Percentiles rank a stretch among this genome's conserved stretches.
Conservation (phyloP, 2,329 filamentous ascomycete genomes). For the Epichloe gansuensis region DNA sequence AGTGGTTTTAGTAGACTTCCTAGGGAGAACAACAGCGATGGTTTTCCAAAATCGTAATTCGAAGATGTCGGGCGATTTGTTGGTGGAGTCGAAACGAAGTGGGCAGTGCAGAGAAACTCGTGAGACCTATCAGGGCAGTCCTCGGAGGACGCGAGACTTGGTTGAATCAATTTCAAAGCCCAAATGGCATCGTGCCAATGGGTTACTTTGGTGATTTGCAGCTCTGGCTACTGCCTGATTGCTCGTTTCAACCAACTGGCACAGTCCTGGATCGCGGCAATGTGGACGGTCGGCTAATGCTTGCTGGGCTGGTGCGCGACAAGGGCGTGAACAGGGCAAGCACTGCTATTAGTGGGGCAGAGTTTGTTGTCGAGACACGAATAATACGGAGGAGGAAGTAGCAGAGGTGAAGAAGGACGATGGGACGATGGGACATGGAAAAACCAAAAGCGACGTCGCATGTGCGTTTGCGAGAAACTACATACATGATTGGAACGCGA, state of each 20-base stretch:
- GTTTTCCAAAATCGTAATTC: too few relatives aligned
- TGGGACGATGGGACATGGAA: neutral
- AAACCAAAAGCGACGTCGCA: neutral
- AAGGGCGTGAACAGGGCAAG: neutral
- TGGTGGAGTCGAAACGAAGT: neutral
- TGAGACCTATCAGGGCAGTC: neutral
- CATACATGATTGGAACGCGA: neutral
- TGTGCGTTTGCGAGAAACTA: neutral
- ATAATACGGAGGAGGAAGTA: neutral
- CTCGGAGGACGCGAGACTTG: slow-evolving; percentile 3
- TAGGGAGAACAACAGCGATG: too few relatives aligned
- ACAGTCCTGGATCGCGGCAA: neutral
- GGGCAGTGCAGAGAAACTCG: neutral
- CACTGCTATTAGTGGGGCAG: neutral
- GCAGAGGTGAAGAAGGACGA: neutral
- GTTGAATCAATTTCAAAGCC: neutral
- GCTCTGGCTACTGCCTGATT: neutral
- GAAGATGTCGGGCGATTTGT: too few relatives aligned
- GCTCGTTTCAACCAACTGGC: neutral
- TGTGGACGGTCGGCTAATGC: neutral
- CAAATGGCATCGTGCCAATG: slow-evolving; percentile 4
- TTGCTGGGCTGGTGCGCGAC: neutral
- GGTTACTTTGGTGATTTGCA: neutral
- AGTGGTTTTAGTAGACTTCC: neutral
- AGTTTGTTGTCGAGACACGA: neutral